Base-by-base conservation (phyloP, 108 stramenopile species). In the Pseudonitzschia multiseries region DNA sequence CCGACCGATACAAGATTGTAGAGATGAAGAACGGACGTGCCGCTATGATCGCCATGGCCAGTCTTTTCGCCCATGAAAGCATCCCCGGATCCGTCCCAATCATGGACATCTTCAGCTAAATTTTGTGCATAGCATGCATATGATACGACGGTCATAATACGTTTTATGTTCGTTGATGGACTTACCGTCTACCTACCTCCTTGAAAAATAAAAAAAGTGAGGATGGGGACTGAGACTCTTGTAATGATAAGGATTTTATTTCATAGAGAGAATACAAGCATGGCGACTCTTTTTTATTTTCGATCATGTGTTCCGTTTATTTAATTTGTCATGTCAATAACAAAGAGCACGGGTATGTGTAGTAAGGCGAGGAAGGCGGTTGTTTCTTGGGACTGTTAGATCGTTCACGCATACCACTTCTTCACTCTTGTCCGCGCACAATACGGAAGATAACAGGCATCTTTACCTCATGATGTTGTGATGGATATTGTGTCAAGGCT, bases 41-140 rank as follows among this genome's bases (percentile, higher is more conserved):
- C 65, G 93, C 94, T 24, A 95, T 95, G 94, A 95, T 95, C 70
- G 94, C 94, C 43, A 95, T 95, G 94, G 94, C 94, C 24, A 85
- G 83, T 70, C 87, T 95, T 43, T 93, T 95, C 70, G 87, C 94
- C 56, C 81, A 83, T 66, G 87, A 95, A 81, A 57, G 81, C 50
- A 87, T 95, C 68, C 91, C 91, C 15, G 94, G 94, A 80, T 89
- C 88, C 46, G 94, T 95, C 48, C 94, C 94, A 27, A 80, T 95
- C 77, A 95, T 95, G 94, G 91, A 95, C 71, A 50, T 95, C 56
- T 74, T 95, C 62, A 86, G 87, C 75, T 91, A 91, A 87, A 66
- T 65, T 42, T 42, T 42, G 13, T 48, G 46, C 46, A 48, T 18
- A 53, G 46, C 1, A 14, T 18, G 46, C 46, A 40, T 40, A 15